These are phyloP conservation scores for Pseudocohnilembus persalinus DNA, from an alignment of 169 alveolate genomes.

Conservation along the genomic window DNA sequence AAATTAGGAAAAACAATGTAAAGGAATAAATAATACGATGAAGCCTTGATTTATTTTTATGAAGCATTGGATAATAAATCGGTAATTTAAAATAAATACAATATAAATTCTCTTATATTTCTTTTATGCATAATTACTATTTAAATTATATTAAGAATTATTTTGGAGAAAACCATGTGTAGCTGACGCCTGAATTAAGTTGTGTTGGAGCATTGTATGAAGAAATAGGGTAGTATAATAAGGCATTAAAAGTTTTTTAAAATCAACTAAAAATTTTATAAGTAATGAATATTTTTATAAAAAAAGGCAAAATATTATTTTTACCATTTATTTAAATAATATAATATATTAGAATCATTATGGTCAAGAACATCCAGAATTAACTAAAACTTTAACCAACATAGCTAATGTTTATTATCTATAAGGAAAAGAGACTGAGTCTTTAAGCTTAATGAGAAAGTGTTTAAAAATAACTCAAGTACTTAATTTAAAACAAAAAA, in stretches of 20 bases:
- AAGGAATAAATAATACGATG: not conserved
- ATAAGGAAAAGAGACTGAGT: not conserved
- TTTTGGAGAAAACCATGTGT: not conserved
- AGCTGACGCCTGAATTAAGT: not conserved
- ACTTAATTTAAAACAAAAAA: too few relatives aligned
- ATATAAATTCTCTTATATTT: not conserved
- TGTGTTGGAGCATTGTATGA: not conserved
- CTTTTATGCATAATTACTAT: too few relatives aligned
- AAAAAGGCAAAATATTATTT: not conserved
- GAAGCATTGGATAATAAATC: not conserved
- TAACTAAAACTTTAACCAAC: not conserved
- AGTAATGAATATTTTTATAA: too few relatives aligned
- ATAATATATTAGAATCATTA: not conserved
- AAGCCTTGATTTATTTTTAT: not conserved
- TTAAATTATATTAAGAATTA: too few relatives aligned
- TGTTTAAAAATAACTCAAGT: not conserved
- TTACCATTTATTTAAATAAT: too few relatives aligned
- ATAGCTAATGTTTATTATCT: not conserved
- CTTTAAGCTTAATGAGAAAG: not conserved
- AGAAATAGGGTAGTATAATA: not conserved
- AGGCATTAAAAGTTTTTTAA: not conserved
- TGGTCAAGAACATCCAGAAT: not conserved
- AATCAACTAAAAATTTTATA: too few relatives aligned
- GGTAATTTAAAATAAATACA: not conserved
- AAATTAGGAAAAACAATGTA: not conserved